Percentiles rank a stretch among this genome's conserved stretches.
phyloP scores from a whole-genome alignment of 805 yeast genomes.

The Pichia deserticola region DNA sequence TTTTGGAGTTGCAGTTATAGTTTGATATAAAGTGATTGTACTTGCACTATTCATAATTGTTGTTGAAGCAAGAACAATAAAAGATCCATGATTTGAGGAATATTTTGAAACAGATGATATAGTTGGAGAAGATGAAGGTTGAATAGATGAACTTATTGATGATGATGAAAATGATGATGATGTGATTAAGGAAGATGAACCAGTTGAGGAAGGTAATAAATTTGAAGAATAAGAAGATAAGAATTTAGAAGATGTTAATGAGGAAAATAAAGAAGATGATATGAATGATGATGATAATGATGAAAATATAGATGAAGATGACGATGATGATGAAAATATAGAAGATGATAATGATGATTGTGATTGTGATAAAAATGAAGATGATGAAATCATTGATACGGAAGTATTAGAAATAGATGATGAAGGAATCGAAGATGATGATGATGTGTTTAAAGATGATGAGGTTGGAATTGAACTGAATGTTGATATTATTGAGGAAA shows the following conservation, averaged over 20 bases:
- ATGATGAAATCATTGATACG: neutral
- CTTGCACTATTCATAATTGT: slow-evolving; percentile 18
- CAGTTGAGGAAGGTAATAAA: slow-evolving; percentile 5
- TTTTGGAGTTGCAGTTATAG: slow-evolving; percentile 19
- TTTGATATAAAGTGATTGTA: slow-evolving; percentile 14
- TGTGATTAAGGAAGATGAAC: neutral
- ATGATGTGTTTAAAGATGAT: slow-evolving; percentile 19
- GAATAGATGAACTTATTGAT: slow-evolving; percentile 10
- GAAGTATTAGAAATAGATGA: slow-evolving; percentile 2
- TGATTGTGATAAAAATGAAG: slow-evolving; percentile 1
- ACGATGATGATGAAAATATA: slow-evolving; percentile 3
- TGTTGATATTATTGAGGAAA: slow-evolving; percentile 15
- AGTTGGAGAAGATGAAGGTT: slow-evolving; percentile 7
- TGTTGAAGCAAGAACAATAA: slow-evolving; percentile 12
- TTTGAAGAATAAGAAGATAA: slow-evolving; percentile 6
- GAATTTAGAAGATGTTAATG: neutral
- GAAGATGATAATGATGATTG: slow-evolving; percentile 7
- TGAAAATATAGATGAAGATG: neutral
- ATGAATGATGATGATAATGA: slow-evolving; percentile 5
- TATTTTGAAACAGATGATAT: slow-evolving; percentile 6
- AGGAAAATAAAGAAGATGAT: slow-evolving; percentile 2
- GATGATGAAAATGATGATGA: slow-evolving; percentile 3
- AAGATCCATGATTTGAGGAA: slow-evolving; percentile 14
- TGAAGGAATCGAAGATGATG: slow-evolving; percentile 22
- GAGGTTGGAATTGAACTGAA: neutral